Conservation (phyloP, 2,329 filamentous ascomycete species). For the Colletotrichum coccodes region DNA sequence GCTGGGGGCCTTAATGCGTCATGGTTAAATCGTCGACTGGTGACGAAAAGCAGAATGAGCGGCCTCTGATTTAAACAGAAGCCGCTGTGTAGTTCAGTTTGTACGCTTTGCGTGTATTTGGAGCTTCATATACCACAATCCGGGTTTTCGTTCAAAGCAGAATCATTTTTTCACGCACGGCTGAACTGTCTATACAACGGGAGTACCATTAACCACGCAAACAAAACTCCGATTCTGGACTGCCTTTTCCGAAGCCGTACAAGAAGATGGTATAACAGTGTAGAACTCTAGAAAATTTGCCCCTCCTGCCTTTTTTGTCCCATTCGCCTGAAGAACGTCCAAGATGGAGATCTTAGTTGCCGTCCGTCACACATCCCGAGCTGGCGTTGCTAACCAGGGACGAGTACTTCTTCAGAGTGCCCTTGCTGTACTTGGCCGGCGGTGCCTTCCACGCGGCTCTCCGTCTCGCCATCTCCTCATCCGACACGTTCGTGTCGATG, state of each 20-base stretch:
- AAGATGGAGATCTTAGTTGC: constrained; percentile 34
- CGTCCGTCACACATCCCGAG: constrained; percentile 68
- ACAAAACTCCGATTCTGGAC: constrained; percentile 34
- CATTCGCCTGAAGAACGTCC: background rate
- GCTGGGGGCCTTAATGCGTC: constrained; percentile 18
- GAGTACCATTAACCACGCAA: constrained; percentile 13
- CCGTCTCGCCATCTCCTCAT: constrained; percentile 70
- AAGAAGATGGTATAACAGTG: constrained; percentile 32
- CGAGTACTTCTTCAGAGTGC: constrained; percentile 79
- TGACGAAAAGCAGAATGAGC: background rate
- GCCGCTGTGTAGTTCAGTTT: background rate
- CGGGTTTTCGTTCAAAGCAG: background rate
- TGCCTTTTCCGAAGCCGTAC: constrained; percentile 33
- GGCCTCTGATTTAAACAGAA: background rate
- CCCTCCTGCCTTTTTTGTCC: background rate
- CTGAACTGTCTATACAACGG: background rate
- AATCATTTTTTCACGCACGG: background rate
- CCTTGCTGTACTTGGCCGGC: constrained; percentile 65
- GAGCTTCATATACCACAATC: background rate
- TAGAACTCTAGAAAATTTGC: constrained; percentile 16
- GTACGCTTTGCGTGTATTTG: background rate
- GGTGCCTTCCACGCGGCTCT: constrained; percentile 72
- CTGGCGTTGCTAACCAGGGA: constrained; percentile 67
- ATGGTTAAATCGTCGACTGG: constrained; percentile 8
- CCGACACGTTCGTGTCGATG: constrained; percentile 74